phyloP scores from a whole-genome alignment of 331 rosid species.

The Spiraea crenata region DNA sequence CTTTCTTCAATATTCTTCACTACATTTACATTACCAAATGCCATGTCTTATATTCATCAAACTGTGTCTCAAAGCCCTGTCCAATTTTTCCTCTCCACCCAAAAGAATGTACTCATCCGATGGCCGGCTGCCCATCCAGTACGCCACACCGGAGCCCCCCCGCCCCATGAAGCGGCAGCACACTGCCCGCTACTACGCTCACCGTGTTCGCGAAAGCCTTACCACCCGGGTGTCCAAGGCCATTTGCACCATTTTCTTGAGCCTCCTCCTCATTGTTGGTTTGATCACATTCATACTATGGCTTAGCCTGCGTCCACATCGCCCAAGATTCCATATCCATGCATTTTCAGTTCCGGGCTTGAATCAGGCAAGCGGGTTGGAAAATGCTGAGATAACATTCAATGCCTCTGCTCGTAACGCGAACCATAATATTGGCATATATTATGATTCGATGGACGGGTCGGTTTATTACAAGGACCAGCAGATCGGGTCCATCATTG shows the following conservation, averaged over 20 bases:
- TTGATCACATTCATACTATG: constrained; percentile 60
- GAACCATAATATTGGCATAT: constrained; percentile 59
- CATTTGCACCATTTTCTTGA: constrained; percentile 60
- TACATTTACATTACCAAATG: constrained; percentile 16
- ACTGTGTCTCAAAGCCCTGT: neutral
- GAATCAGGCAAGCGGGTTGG: constrained; percentile 40
- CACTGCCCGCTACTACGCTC: constrained; percentile 56
- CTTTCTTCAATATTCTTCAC: constrained; percentile 16
- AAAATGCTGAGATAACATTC: constrained; percentile 47
- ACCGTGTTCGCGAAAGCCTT: constrained; percentile 79
- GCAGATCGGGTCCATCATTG: constrained; percentile 45
- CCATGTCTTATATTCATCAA: neutral
- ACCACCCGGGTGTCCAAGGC: constrained; percentile 66
- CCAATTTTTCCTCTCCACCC: neutral
- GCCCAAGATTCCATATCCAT: constrained; percentile 71
- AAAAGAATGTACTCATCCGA: constrained; percentile 28
- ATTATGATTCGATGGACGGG: constrained; percentile 57
- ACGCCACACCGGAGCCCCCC: constrained; percentile 12
- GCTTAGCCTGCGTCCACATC: constrained; percentile 87
- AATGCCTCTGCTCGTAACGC: constrained; percentile 64
- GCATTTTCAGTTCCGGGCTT: constrained; percentile 58
- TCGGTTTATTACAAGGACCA: constrained; percentile 59
- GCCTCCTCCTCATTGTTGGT: constrained; percentile 53
- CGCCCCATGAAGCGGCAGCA: constrained; percentile 43
- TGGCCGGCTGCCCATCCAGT: constrained; percentile 16